Base-by-base conservation (phyloP, 2,329 filamentous ascomycete species). In the Xylaria sp. region DNA sequence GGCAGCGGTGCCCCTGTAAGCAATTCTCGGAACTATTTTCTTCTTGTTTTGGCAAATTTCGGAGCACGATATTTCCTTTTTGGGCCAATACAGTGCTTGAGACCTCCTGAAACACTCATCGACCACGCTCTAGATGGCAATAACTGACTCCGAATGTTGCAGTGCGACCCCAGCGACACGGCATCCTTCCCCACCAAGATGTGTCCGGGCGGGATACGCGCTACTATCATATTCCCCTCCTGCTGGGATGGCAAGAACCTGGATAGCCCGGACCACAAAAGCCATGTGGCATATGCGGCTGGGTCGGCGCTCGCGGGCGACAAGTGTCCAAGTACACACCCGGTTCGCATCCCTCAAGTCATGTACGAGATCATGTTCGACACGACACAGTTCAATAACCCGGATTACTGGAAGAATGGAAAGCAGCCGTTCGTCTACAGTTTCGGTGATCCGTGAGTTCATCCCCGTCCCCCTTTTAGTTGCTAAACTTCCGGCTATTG, bases 221-320 rank as follows among this genome's bases (percentile, higher is more conserved):
- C 60, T 13, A 63, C 60, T 17, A 56, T 63, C 49, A 63, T 63
- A 31, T 63, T 63, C 49, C 60, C 60, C 6, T 63, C 60, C 4
- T 72, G 75, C 65, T 78, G 75, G 76, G 76, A 78, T 46, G 77
- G 77, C 42, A 70, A 70, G 61, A 78, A 78, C 65, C 38, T 74
- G 1, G 77, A 78, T 66, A 74, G 71, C 59, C 70, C 75, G 1
- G 76, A 78, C 68, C 77, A 78, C 68, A 70, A 74, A 48, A 75
- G 74, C 61, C 77, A 78, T 31, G 60, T 63, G 36, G 60, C 49
- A 11, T 63, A 63, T 17, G 60, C 60, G 1, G 23, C 60, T 13
- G 60, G 60, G 23, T 54, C 60, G 36, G 49, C 60, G 49, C 60
- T 63, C 60, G 60, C 60, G n/a, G 60, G 60, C 38, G 60, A 63